These are phyloP conservation scores for Nicotiana otophora DNA, from an alignment of 257 asterid species.

Conservation along the genomic window DNA sequence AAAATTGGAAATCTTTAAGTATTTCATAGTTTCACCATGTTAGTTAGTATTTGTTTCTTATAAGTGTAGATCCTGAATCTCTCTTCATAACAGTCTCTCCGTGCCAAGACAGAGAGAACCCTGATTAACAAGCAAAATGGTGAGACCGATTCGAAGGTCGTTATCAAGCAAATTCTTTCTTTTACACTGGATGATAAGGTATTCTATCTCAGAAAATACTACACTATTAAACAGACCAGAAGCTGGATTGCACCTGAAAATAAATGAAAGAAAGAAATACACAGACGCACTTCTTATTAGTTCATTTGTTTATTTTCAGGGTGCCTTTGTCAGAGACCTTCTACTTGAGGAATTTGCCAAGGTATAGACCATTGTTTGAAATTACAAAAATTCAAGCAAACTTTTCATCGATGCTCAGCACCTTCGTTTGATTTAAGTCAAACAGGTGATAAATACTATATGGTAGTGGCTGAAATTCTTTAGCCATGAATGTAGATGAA, in stretches of 20 bases:
- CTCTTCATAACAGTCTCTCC: slow-evolving; percentile 55
- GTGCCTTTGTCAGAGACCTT: slow-evolving; percentile 74
- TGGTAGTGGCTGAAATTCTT: background rate
- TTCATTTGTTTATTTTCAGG: slow-evolving; percentile 42
- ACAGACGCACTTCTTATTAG: background rate
- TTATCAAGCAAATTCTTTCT: slow-evolving; percentile 57
- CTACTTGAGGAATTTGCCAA: slow-evolving; percentile 76
- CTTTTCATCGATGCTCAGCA: background rate
- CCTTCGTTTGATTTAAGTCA: background rate
- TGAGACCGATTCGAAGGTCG: slow-evolving; percentile 42
- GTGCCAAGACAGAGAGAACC: slow-evolving; percentile 69
- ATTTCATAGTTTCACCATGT: slow-evolving; percentile 12
- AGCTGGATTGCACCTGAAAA: background rate
- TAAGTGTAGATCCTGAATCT: slow-evolving; percentile 18
- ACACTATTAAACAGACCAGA: background rate
- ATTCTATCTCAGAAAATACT: slow-evolving; percentile 8
- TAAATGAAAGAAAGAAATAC: background rate
- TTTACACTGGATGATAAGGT: slow-evolving; percentile 81
- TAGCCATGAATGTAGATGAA: background rate
- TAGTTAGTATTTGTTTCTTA: slow-evolving; percentile 9
- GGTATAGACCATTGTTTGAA: slow-evolving; percentile 36
- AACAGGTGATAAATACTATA: background rate
- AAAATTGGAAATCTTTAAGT: background rate
- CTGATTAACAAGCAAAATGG: slow-evolving; percentile 41
- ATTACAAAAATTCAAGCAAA: background rate